Base-by-base conservation (phyloP, 2,329 filamentous ascomycete genomes). In the Dactylellina haptotyla region DNA sequence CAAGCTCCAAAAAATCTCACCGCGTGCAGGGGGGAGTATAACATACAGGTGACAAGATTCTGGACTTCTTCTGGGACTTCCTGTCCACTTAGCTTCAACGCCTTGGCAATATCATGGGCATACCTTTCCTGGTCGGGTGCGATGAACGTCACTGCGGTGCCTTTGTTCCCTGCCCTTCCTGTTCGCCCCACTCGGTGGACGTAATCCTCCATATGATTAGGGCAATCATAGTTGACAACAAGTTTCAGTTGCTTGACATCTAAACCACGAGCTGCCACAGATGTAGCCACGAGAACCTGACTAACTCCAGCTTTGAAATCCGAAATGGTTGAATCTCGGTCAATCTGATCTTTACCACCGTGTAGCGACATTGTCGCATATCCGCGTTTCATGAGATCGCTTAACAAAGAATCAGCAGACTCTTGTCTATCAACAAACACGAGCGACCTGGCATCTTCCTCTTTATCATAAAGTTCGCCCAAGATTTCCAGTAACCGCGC, bases 261-360 rank as follows among this genome's bases (percentile, higher is more conserved):
- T 85, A 99, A 97, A 92, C 95, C 95, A 93, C 95, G 95, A 81
- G 95, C 98, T 84, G 95, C 95, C 84, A 99, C 95, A 81, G 98
- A 95, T 78, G 95, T 99, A 84, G 95, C 95, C 85, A 99, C 95
- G 93, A 99, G 97, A 88, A 99, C 96, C 81, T 95, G 95, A 85
- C 93, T 97, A 87, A 98, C 97, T 84, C 93, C 93, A 77, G 91
- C 92, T 89, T 98, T 99, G 89, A 99, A 99, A 83, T 98, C 94
- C 83, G 98, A 96, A 81, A 99, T 87, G 80, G 98, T 95, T 93
- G 95, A 98, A 83, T 98, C 95, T 85, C 95, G 93, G 85, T 99
- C 95, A 83, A 97, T 97, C 81, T 99, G 95, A 82, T 97, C 93
- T 86, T 98, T 98, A 85, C 98, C 95, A 81, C 95, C 95, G 86